phyloP scores from a whole-genome alignment of 352 stramenopile species.

The Globisporangium middletonii region DNA sequence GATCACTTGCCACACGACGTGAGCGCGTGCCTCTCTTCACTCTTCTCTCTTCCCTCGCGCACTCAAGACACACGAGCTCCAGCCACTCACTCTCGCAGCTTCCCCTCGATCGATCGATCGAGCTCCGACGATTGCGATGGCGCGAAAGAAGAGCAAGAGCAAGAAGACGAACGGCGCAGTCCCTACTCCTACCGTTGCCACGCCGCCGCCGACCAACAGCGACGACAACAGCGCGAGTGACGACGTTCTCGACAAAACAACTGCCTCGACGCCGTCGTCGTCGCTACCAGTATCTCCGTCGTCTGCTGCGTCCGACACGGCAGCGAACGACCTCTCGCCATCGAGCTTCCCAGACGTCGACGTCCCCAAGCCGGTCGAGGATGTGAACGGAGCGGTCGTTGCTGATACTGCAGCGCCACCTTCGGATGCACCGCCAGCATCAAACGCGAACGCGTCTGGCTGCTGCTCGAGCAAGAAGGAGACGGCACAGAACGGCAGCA shows the following conservation, averaged over 20 bases:
- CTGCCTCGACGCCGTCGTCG: conserved; percentile 12
- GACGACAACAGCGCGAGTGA: conserved; percentile 8
- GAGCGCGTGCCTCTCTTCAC: too few relatives aligned
- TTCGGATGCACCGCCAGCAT: neutral
- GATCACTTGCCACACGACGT: neutral
- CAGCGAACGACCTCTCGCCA: neutral
- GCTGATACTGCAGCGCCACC: too few relatives aligned
- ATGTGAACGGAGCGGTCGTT: neutral
- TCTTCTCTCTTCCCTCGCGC: neutral
- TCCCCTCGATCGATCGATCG: too few relatives aligned
- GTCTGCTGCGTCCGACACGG: conserved; percentile 3
- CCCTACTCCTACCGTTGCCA: neutral
- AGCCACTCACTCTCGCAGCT: too few relatives aligned
- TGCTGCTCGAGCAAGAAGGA: neutral
- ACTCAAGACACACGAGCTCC: neutral
- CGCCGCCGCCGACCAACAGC: neutral
- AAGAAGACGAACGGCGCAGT: conserved; percentile 2
- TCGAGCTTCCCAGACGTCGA: neutral
- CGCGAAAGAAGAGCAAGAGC: conserved; percentile 13
- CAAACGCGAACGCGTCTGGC: neutral
- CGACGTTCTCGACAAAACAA: conserved; percentile 16
- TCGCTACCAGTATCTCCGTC: conserved; percentile 16
- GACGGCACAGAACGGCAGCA: neutral
- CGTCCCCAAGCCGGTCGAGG: neutral
- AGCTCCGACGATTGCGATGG: conserved; percentile 1